These are phyloP conservation scores for Globisporangium acanthophoron DNA, from an alignment of 352 stramenopile species.

Conservation along the genomic window DNA sequence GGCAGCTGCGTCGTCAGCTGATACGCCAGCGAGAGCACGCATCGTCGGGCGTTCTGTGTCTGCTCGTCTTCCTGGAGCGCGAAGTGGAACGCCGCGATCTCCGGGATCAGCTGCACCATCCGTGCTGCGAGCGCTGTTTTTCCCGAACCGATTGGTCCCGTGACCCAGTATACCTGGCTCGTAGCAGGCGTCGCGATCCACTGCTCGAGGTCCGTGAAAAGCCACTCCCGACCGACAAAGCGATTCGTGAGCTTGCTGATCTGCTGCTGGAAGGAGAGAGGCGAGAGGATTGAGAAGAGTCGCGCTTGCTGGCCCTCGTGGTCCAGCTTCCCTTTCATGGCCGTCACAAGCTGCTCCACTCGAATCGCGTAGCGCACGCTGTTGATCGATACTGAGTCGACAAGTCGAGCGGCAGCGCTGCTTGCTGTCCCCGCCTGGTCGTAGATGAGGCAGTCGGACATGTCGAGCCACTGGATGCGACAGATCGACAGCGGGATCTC, in stretches of 20 bases:
- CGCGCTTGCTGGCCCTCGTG: slow-evolving; percentile 69
- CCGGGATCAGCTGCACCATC: slow-evolving; percentile 60
- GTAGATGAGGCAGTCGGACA: slow-evolving; percentile 66
- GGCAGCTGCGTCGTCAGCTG: slow-evolving; percentile 72
- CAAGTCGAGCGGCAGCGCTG: slow-evolving; percentile 4
- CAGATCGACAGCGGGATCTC: slow-evolving; percentile 80
- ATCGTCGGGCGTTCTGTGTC: slow-evolving; percentile 58
- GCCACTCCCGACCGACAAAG: slow-evolving; percentile 58
- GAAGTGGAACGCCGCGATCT: slow-evolving; percentile 75
- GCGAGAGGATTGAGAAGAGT: slow-evolving; percentile 57
- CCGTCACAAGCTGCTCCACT: slow-evolving; percentile 45
- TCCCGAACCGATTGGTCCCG: slow-evolving; percentile 60
- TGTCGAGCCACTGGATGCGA: slow-evolving; percentile 77
- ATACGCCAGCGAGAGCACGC: slow-evolving; percentile 63
- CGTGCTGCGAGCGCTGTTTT: slow-evolving; percentile 60
- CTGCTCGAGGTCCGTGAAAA: slow-evolving; percentile 37
- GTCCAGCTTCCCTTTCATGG: slow-evolving; percentile 55
- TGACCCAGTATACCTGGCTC: slow-evolving; percentile 62
- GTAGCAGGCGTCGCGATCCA: slow-evolving; percentile 37
- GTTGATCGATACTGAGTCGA: slow-evolving; percentile 31
- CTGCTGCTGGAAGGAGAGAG: slow-evolving; percentile 68
- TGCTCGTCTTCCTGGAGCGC: slow-evolving; percentile 69
- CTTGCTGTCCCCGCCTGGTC: background rate
- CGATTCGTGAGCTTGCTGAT: slow-evolving; percentile 65
- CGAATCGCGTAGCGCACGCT: slow-evolving; percentile 42